Percentiles rank a stretch among this genome's conserved stretches.
Evolutionary conservation across 371 early-diverging fungal genomes (phyloP).

Genomic region (Actinomortierella wolfii): DNA sequence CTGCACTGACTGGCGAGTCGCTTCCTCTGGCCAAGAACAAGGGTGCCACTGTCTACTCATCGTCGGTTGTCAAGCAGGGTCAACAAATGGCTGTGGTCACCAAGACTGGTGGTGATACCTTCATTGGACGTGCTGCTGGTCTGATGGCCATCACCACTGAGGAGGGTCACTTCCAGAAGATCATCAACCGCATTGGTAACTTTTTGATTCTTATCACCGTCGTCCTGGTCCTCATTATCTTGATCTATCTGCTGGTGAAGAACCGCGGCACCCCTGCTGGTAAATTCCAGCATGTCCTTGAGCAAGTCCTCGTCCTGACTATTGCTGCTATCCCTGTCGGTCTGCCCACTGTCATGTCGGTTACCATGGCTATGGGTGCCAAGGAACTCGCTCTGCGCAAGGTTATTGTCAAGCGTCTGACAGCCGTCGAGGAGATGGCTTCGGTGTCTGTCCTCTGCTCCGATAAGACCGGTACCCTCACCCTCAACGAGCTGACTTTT

Average conservation of each 20-base stretch:
- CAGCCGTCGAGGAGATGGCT: constrained; percentile 94
- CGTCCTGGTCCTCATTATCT: constrained; percentile 80
- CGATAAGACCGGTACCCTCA: constrained; percentile 98
- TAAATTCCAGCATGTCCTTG: constrained; percentile 61
- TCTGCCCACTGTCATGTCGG: constrained; percentile 94
- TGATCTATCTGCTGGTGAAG: constrained; percentile 70
- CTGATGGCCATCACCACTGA: constrained; percentile 82
- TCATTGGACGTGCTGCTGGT: constrained; percentile 88
- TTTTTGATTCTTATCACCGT: constrained; percentile 84
- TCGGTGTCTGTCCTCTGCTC: constrained; percentile 92
- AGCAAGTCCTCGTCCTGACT: constrained; percentile 87
- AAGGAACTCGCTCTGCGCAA: constrained; percentile 88
- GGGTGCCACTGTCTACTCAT: constrained; percentile 81
- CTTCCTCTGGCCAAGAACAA: constrained; percentile 82
- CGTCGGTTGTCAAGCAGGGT: constrained; percentile 84
- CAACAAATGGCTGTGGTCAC: constrained; percentile 85
- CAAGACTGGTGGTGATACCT: constrained; percentile 84
- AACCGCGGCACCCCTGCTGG: constrained; percentile 23
- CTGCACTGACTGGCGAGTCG: constrained; percentile 95
- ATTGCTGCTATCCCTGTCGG: constrained; percentile 98
- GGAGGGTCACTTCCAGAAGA: constrained; percentile 88
- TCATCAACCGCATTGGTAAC: constrained; percentile 91
- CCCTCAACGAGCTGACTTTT: constrained; percentile 89
- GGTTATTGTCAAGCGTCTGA: constrained; percentile 94
- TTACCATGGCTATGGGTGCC: constrained; percentile 96